Percentiles rank a stretch among this genome's conserved stretches.
These are phyloP conservation scores for Neospermospora avenae DNA, from an alignment of 2,329 filamentous ascomycete genomes.

Conservation along the genomic window DNA sequence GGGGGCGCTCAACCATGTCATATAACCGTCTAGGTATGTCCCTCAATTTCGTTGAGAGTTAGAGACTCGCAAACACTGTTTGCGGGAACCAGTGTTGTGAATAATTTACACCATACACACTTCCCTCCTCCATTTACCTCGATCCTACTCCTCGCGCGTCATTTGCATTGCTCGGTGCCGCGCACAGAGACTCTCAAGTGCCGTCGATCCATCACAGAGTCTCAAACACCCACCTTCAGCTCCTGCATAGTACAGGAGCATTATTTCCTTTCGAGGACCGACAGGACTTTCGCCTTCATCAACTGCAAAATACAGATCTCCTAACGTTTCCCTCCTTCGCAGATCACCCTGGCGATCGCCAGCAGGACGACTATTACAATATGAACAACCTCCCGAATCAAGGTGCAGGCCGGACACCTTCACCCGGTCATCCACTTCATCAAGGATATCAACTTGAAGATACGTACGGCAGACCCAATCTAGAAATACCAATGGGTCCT, in stretches of 20 bases:
- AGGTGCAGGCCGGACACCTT: slow-evolving; percentile 60
- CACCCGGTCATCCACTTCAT: slow-evolving; percentile 69
- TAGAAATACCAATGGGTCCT: slow-evolving; percentile 68
- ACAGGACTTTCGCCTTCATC: slow-evolving; percentile 16
- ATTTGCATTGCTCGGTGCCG: slow-evolving; percentile 11
- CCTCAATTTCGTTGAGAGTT: slow-evolving; percentile 20
- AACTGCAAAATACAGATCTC: slow-evolving; percentile 13
- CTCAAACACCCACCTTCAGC: slow-evolving; percentile 9
- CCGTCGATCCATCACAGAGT: background rate
- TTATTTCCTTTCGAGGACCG: slow-evolving; percentile 9
- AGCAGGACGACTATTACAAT: slow-evolving; percentile 60
- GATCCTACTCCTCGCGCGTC: slow-evolving; percentile 1
- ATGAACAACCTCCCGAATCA: slow-evolving; percentile 51
- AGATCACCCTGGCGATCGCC: slow-evolving; percentile 32
- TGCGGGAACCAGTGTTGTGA: slow-evolving; percentile 7
- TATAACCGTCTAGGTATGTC: slow-evolving; percentile 72
- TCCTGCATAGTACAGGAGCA: slow-evolving; percentile 29
- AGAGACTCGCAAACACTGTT: slow-evolving; percentile 8
- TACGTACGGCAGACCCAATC: slow-evolving; percentile 42
- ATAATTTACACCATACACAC: background rate
- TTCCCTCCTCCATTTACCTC: background rate
- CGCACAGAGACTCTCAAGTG: slow-evolving; percentile 19
- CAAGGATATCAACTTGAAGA: slow-evolving; percentile 82
- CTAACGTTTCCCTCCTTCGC: slow-evolving; percentile 22
- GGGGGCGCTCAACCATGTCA: slow-evolving; percentile 48